Conservation (phyloP, 1,284 basidiomycete species). For the Naganishia albida region DNA sequence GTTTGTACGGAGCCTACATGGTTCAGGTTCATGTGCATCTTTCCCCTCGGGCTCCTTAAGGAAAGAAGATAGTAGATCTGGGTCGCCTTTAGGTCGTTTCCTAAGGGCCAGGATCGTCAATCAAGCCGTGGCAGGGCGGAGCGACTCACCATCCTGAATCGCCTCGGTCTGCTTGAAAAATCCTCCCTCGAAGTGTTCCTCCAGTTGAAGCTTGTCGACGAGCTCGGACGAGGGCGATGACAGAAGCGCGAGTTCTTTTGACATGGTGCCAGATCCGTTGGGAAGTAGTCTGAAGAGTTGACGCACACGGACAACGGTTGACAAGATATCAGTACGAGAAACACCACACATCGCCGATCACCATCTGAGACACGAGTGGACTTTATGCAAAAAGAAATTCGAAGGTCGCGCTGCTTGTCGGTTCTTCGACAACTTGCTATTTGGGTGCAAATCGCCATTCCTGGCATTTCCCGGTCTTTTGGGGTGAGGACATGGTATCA, state of each 20-base stretch:
- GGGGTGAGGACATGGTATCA: too few relatives aligned
- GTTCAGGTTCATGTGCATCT: constrained; percentile 49
- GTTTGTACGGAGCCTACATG: constrained; percentile 37
- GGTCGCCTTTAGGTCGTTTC: constrained; percentile 37
- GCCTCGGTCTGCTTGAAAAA: constrained; percentile 42
- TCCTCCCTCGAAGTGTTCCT: constrained; percentile 48
- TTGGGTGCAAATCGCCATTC: too few relatives aligned
- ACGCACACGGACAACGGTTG: neutral
- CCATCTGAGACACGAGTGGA: too few relatives aligned
- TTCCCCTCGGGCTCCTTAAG: constrained; percentile 40
- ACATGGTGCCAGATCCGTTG: neutral
- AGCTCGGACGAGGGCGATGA: constrained; percentile 31
- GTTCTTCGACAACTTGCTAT: too few relatives aligned
- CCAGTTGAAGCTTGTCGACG: constrained; percentile 39
- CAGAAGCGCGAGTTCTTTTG: constrained; percentile 32
- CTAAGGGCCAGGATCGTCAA: neutral
- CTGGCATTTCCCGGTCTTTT: too few relatives aligned
- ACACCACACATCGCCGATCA: neutral
- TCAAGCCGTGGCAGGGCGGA: neutral
- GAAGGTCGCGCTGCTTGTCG: too few relatives aligned
- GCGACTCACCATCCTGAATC: constrained; percentile 24
- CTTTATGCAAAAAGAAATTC: too few relatives aligned
- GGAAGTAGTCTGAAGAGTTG: neutral
- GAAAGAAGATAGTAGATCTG: constrained; percentile 50
- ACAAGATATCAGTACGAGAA: neutral